Base-by-base conservation (phyloP, 1,139 yeast species). In the Geotrichum candidum region DNA sequence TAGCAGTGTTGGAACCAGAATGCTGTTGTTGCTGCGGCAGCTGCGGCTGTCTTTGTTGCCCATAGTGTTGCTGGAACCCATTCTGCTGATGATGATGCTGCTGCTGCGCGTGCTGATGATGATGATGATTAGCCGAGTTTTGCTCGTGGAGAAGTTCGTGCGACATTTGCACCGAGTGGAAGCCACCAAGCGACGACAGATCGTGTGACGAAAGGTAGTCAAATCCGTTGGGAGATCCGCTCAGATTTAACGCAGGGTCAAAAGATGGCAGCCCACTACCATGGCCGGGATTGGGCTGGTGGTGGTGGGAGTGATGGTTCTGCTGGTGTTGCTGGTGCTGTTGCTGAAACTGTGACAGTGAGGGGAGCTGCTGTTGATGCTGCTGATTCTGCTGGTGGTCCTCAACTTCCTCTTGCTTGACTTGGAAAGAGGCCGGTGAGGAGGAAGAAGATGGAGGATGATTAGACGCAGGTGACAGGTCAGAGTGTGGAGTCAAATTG, bases 181-280 rank as follows among this genome's bases (percentile, higher is more conserved):
- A 56, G 3, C 54, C 54, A 18, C 58, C 58, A 18, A 56, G 58
- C 48, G 48, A 41, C 23, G 58, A 50, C 18, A 56, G 54, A 9
- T 56, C 58, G 35, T 56, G 58, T 4, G 48, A 41, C 0, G 59
- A 38, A 35, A 59, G 53, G 51, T 59, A 59, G 33, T 60, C 59
- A 53, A 56, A 60, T 25, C 60, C 56, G 50, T 38, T 55, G 22
- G 58, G 58, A n/a, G 58, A 55, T 13, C 33, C 33, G 9, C 48
- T 41, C 3, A 41, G 48, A 18, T 41, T 51, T 27, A 52, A 18
- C 51, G 25, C 51, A n/a, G 53, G 51, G 33, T 57, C 59, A 52
- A 52, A 51, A 11, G 59, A 57, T 4, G 59, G 59, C 31, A 57
- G 31, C 51, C 38, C 35, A 41, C 48, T 41, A 41, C 48, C 48